Base-by-base conservation (phyloP, 2,329 filamentous ascomycete genomes). In the Hymenotorrendiella dingleyae region DNA sequence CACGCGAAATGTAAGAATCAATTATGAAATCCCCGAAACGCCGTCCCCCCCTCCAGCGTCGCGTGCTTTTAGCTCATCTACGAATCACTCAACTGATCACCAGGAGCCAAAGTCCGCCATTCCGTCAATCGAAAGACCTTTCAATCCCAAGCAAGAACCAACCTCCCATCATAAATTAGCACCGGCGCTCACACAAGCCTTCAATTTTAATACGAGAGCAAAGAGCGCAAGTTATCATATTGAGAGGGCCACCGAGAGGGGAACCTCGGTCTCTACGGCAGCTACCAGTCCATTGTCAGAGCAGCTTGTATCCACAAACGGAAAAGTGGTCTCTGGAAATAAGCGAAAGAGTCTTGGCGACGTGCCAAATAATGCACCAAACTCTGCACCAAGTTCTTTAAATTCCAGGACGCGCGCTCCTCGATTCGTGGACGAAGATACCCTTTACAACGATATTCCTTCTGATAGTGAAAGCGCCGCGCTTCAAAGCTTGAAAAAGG, bases 221-320 rank as follows among this genome's bases (percentile, higher is more conserved):
- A 57, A 53, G 35, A 55, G 50, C 32, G 45, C 54, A 6, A 58
- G 53, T 21, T 53, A 55, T 32, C 52, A 58, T 36, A 53, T 55
- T 20, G 40, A 50, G n/a, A 45, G 50, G 43, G 40, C 49, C 34
- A 51, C 47, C 14, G 50, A 59, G 11, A 45, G 54, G 27, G 56
- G 50, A 17, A 47, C 26, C 6, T 59, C 56, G 2, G 49, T 55
- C 11, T 58, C 54, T 4, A 58, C 52, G 11, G 50, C 52, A 45
- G 55, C 54, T 38, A 57, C 52, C 24, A 61, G 49, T 34, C 56
- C 56, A 36, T 33, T 55, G 29, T 46, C 12, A 45, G 47, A 26
- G 27, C 41, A 26, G 41, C 28, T 3, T 22, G 23, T 21, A 26
- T 21, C 11, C 17, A 29, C 19, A 40, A 36, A 33, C 16, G 20